Evolutionary conservation across 2,329 filamentous ascomycete genomes (phyloP), one percentile per base, ranked within the genome.

Genomic region (Helotiales sp.): DNA sequence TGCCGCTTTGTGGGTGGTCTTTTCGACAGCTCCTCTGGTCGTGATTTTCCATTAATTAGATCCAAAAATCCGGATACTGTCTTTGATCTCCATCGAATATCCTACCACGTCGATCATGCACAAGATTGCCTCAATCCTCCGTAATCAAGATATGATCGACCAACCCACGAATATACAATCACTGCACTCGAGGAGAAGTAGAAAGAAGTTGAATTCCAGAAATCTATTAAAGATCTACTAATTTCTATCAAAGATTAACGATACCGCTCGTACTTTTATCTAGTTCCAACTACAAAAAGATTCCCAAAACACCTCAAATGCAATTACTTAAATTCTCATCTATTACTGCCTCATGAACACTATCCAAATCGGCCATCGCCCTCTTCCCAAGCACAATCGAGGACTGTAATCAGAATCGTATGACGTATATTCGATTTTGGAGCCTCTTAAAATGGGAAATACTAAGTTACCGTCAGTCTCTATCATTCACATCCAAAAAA

Each of bases 381-480:
- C 20, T 34, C 11, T 8, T 24, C 54, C 3, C 11, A 24, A 37
- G 30, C 54, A 37, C n/a, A 26, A 24, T 15, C 7, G 1, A 24
- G 2, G 30, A 7, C 3, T 11, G 1, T 57, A 11, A 24, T 40
- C 26, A 5, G 32, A 20, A 3, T 24, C 20, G 4, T 20, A 57
- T 24, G 30, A 1, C 13, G n/a, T 13, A 11, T 37, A 32, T 4
- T 37, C 32, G 11, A 24, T 10, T 13, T 3, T 57, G 4, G 11
- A 40, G 3, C 10, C 28, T 20, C 13, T 34, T 20, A n/a, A 26
- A 52, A 52, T 22, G 34, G n/a, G 7, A 24, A 10, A 7, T 57
- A 10, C 54, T 57, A 20, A 20, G 15, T 10, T 7, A 24, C 34
- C 24, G 43, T 70, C 59, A 70, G 47, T 57, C n/a, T 63, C 34